Evolutionary conservation across 176 grass and related monocot species (phyloP), one percentile per base, ranked within the genome.

Genomic region (Cymbopogon citratus): DNA sequence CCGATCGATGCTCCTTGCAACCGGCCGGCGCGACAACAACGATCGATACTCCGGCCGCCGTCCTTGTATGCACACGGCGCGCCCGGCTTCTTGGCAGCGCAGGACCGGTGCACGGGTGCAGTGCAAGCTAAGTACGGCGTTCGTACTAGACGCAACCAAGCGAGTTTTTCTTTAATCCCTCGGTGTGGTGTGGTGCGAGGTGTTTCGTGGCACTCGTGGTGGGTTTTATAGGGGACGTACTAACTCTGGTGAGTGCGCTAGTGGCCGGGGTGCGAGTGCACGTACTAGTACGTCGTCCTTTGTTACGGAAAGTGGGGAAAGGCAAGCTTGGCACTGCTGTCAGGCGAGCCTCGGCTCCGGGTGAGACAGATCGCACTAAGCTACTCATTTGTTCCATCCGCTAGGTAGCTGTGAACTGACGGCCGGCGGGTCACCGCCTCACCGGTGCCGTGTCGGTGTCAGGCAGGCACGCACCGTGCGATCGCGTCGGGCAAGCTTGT

Each of bases 231-330:
- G 71, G 71, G 75, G 51, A 60, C 57, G 4, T 1, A 11, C 57
- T 36, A 1, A 11, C 57, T 36, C 34, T 5, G 0, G 63, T 5
- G 1, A 15, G 35, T 2, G 18, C 16, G 33, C 31, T 69, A 43
- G 65, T 38, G n/a, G 77, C 6, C 31, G 2, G 4, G 4, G 64
- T 25, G 65, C 19, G 26, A 4, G 28, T 59, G 57, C 71, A 76
- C 87, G 78, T 73, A 61, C 57, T 12, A 61, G 57, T 12, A 73
- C 83, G 78, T 89, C 73, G 78, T 89, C 73, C 83, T 78, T 66
- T 60, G 73, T 36, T 82, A 89, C 78, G 78, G 82, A 89, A 75
- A 43, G 41, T 11, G 41, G 41, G 66, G 3, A 16, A 38, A 48
- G 49, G 49, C 1, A 54, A 54, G n/a, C n/a, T n/a, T n/a, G n/a